Percentiles rank a stretch among this genome's conserved stretches.
phyloP scores from a whole-genome alignment of 257 asterid genomes.

The Gynochthodes officinalis region DNA sequence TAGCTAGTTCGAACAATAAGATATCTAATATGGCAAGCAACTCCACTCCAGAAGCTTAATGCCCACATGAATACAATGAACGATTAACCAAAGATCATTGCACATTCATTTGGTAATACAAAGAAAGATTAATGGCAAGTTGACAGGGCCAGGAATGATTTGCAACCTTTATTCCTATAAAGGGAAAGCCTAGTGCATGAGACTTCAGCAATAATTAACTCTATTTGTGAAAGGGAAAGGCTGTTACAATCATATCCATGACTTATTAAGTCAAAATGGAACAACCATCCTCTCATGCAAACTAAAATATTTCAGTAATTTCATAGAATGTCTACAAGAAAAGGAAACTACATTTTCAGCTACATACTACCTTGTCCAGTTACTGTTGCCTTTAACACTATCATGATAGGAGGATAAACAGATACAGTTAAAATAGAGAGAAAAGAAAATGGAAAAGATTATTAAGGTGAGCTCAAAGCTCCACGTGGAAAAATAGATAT shows the following conservation, averaged over 20 bases:
- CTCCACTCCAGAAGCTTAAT: not conserved
- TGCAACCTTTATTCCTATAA: not conserved
- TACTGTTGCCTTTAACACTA: not conserved
- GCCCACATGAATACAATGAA: not conserved
- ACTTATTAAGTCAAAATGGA: conserved; percentile 3
- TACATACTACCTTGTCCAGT: not conserved
- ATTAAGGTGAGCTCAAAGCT: not conserved
- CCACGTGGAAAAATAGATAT: conserved; percentile 8
- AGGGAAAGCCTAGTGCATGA: not conserved
- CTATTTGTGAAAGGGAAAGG: not conserved
- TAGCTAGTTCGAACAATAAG: not conserved
- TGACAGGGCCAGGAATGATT: not conserved
- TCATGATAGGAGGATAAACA: not conserved
- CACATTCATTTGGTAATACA: conserved; percentile 6
- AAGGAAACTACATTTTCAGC: not conserved
- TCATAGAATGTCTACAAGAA: not conserved
- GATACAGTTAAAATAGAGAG: not conserved
- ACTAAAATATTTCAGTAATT: not conserved
- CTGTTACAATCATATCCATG: not conserved
- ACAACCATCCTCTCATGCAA: not conserved
- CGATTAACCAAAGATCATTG: not conserved
- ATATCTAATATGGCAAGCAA: not conserved
- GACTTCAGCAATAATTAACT: not conserved
- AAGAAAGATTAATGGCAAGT: not conserved
- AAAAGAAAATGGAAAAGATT: conserved; percentile 3